phyloP scores from a whole-genome alignment of 2,329 filamentous ascomycete genomes.

The Ophiostoma sp. region DNA sequence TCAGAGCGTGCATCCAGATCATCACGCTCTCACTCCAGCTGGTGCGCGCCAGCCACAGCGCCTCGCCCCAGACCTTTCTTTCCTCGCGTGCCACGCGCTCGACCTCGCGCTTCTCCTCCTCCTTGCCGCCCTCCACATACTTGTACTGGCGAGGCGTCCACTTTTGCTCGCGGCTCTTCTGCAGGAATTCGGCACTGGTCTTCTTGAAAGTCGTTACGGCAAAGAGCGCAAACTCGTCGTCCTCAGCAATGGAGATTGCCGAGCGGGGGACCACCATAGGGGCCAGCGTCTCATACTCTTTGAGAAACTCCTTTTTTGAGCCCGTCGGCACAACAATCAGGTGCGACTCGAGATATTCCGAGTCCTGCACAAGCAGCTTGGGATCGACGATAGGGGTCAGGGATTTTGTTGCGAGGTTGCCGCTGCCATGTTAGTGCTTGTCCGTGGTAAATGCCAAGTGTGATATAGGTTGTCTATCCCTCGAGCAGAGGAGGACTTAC shows the following conservation, averaged over 20 bases:
- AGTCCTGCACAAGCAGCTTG: conserved; percentile 73
- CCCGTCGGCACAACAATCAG: conserved; percentile 80
- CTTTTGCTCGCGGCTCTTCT: conserved; percentile 86
- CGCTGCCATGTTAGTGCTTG: conserved; percentile 45
- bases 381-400: conserved; percentile 85
- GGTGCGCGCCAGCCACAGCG: conserved; percentile 77
- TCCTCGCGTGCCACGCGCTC: conserved; percentile 78
- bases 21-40: conserved; percentile 94
- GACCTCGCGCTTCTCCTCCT: conserved; percentile 83
- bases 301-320: conserved; percentile 79
- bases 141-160: conserved; percentile 96
- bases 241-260: conserved; percentile 69
- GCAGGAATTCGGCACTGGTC: conserved; percentile 75
- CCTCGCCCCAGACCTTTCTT: conserved; percentile 88
- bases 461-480: conserved; percentile 3
- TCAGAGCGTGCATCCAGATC: conserved; percentile 90
- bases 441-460: neutral
- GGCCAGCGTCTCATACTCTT: conserved; percentile 79
- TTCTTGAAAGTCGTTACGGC: conserved; percentile 94
- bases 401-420: conserved; percentile 90
- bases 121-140: conserved; percentile 81
- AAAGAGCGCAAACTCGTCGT: conserved; percentile 85
- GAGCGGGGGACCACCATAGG: conserved; percentile 94
- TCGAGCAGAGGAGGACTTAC: conserved; percentile 43
- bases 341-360: conserved; percentile 95